Percentiles rank a stretch among this genome's conserved stretches.
Evolutionary conservation across 805 yeast genomes (phyloP).

Genomic region (Yarrowia keelungensis): DNA sequence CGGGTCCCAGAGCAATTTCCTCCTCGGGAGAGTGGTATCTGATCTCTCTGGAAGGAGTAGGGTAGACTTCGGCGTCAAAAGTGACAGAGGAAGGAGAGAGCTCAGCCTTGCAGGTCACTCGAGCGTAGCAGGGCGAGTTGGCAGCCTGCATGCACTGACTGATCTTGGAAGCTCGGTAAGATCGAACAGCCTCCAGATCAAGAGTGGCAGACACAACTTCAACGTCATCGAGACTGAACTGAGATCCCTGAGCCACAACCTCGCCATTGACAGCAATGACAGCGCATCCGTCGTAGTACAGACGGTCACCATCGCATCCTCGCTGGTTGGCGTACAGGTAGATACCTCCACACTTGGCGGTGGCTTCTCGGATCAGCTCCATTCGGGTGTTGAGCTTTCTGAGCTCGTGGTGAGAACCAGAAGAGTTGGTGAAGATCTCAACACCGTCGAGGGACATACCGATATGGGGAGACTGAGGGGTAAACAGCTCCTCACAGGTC

Average conservation of each 20-base stretch:
- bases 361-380: constrained; percentile 86
- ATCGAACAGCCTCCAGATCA: constrained; percentile 87
- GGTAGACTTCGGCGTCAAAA: constrained; percentile 67
- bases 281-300: constrained; percentile 97
- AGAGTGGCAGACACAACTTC: constrained; percentile 96
- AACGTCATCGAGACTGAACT: constrained; percentile 87
- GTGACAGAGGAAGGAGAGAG: constrained; percentile 40
- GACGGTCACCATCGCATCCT: constrained; percentile 98
- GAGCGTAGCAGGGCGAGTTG: constrained; percentile 47
- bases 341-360: constrained; percentile 95
- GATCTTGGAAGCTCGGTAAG: constrained; percentile 70
- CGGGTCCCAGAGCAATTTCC: constrained; percentile 97
- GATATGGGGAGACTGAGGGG: constrained; percentile 95
- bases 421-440: constrained; percentile 94
- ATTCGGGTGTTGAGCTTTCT: constrained; percentile 86
- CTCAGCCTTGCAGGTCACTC: constrained; percentile 44
- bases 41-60: constrained; percentile 60
- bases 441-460: constrained; percentile 93
- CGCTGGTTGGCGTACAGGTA: constrained; percentile 92
- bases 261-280: constrained; percentile 90
- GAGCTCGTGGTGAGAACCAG: constrained; percentile 97
- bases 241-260: constrained; percentile 91
- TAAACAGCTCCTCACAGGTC: constrained; percentile 96
- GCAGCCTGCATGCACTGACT: constrained; percentile 79
- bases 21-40: constrained; percentile 86